Evolutionary conservation across 202 grass and related monocot species (phyloP), one percentile per base, ranked within the genome.

Genomic region (Carex arenaria): DNA sequence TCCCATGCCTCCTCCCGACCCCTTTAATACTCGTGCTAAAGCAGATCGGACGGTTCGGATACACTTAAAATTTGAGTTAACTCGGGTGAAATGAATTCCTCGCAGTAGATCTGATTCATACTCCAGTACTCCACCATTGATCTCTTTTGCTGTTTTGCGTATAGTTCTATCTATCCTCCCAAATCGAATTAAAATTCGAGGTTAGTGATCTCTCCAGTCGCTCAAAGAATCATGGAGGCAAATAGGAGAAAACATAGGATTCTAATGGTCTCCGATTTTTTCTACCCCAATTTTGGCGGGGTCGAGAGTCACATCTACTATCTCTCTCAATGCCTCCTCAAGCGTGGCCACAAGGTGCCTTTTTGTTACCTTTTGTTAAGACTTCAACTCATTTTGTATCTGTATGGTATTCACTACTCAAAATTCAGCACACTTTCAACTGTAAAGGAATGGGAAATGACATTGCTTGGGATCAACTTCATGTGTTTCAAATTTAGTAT

Each of bases 251-350:
- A 86, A 31, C 92, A 98, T 57, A 90, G 87, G 59, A 91, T 94
- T 83, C 81, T 98, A 75, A 98, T 98, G 92, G 92, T 98, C 76
- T 98, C 95, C 4, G 95, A 98, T 68, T 98, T 98, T 57, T 94
- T 98, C 92, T 98, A 94, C 81, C 92, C 92, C 47, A 98, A 94
- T 84, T 98, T 98, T 67, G 95, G 95, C 49, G 95, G 95, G 2
- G 90, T 98, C 12, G 95, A 98, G 85, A 94, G 89, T 76, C 95
- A 98, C 83, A 98, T 98, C 89, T 98, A 94, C 72, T 94, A 94
- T 82, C 82, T 98, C 13, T 98, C 95, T 0, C 95, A 98, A 67
- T 98, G 95, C 71, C 87, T 97, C 23, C 92, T 97, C 67, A 91
- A 97, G 85, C 90, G 88, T 69, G 94, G 92, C 42, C 94, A 97